Percentiles rank a stretch among this genome's conserved stretches.
Conservation (phyloP, 352 stramenopile genomes). For the Pelagophyceae sp. region DNA sequence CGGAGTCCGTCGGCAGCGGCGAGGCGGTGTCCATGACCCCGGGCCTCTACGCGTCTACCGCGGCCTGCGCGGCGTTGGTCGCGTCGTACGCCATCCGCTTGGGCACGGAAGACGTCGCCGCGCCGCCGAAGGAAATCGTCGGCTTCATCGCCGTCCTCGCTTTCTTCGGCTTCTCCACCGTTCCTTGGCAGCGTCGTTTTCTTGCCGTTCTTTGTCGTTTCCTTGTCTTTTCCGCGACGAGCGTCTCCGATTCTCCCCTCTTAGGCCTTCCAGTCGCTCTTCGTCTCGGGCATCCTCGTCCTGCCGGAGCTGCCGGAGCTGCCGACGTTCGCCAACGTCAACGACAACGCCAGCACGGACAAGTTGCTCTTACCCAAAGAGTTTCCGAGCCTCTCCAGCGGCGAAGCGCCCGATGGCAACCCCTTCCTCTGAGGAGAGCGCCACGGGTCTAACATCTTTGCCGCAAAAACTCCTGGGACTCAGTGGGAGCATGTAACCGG, state of each 20-base stretch:
- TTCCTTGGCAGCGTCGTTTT: too few species aligned
- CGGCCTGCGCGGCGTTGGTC: neutral
- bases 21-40: constrained; percentile 1
- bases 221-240: too few species aligned
- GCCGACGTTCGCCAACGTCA: neutral
- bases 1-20: neutral
- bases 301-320: neutral
- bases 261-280: neutral
- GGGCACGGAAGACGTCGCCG: neutral
- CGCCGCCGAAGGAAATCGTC: constrained; percentile 1
- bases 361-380: neutral
- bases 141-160: neutral
- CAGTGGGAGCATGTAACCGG: too few species aligned
- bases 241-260: too few species aligned
- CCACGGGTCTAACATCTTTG: too few species aligned
- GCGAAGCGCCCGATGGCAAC: too few species aligned
- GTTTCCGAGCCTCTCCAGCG: neutral
- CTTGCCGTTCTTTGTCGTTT: too few species aligned
- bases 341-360: neutral
- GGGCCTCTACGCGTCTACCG: neutral
- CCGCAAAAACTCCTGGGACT: too few species aligned
- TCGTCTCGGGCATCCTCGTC: constrained; percentile 1
- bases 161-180: constrained; percentile 19
- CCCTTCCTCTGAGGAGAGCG: too few species aligned
- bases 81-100: neutral